These are phyloP conservation scores for Penicillium sp. DNA, from an alignment of 2,329 filamentous ascomycete genomes.

Conservation along the genomic window DNA sequence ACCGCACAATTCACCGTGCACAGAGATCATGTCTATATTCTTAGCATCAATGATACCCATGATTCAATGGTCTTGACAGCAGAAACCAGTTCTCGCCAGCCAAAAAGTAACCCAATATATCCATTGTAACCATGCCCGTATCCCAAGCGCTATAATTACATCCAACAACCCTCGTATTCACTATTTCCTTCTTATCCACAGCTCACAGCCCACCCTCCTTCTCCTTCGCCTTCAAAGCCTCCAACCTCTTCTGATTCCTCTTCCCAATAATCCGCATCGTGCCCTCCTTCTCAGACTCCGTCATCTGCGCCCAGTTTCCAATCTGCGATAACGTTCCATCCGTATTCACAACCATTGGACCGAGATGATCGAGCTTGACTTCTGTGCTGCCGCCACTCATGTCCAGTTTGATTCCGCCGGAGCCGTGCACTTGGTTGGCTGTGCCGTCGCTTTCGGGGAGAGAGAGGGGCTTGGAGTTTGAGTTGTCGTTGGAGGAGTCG, in stretches of 20 bases:
- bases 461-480: constrained; percentile 30
- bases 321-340: constrained; percentile 73
- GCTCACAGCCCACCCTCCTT: not conserved
- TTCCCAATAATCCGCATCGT: constrained; percentile 68
- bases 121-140: not conserved
- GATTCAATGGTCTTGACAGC: too few species aligned
- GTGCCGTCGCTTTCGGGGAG: constrained; percentile 68
- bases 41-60: not conserved
- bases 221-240: constrained; percentile 50
- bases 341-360: constrained; percentile 72
- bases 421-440: constrained; percentile 64
- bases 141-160: too few species aligned
- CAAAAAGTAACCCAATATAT: not conserved
- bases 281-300: constrained; percentile 65
- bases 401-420: constrained; percentile 77
- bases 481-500: not conserved
- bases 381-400: constrained; percentile 39
- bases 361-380: constrained; percentile 67
- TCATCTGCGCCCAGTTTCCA: constrained; percentile 73
- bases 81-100: too few species aligned
- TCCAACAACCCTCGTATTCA: not conserved
- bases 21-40: not conserved
- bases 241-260: constrained; percentile 66
- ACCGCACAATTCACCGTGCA: not conserved
- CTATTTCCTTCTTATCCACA: too few species aligned